Evolutionary conservation across 257 asterid genomes (phyloP).

Genomic region (Striga asiatica): DNA sequence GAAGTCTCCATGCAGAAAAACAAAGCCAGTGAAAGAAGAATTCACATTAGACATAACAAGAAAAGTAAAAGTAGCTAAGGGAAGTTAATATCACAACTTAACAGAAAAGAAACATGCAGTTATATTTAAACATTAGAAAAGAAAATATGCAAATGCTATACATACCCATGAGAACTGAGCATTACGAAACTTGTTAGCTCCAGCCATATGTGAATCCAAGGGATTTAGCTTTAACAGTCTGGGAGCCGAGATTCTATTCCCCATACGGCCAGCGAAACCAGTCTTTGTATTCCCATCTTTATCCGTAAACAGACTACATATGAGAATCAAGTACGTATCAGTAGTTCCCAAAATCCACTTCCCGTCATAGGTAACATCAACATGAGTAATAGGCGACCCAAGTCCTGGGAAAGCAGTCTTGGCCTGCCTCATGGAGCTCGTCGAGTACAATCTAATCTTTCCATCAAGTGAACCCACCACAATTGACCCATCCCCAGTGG

Average conservation of each 20-base stretch:
- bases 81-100: not conserved
- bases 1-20: not conserved
- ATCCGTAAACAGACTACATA: conserved; percentile 70
- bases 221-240: conserved; percentile 81
- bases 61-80: not conserved
- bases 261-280: conserved; percentile 93
- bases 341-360: conserved; percentile 97
- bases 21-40: not conserved
- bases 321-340: conserved; percentile 67
- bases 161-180: conserved; percentile 99
- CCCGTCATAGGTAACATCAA: conserved; percentile 94
- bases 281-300: conserved; percentile 77
- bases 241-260: conserved; percentile 73
- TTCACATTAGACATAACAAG: not conserved
- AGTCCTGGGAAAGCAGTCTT: conserved; percentile 97
- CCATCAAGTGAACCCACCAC: conserved; percentile 97
- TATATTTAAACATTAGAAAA: not conserved
- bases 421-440: conserved; percentile 87
- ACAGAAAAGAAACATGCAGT: conserved; percentile 4
- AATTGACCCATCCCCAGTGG: conserved; percentile 96
- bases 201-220: conserved; percentile 78
- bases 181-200: conserved; percentile 67
- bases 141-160: conserved; percentile 13
- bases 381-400: conserved; percentile 89
- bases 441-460: conserved; percentile 81